Conservation (phyloP, 495 filamentous ascomycete species). For the Apiosordaria backusii region DNA sequence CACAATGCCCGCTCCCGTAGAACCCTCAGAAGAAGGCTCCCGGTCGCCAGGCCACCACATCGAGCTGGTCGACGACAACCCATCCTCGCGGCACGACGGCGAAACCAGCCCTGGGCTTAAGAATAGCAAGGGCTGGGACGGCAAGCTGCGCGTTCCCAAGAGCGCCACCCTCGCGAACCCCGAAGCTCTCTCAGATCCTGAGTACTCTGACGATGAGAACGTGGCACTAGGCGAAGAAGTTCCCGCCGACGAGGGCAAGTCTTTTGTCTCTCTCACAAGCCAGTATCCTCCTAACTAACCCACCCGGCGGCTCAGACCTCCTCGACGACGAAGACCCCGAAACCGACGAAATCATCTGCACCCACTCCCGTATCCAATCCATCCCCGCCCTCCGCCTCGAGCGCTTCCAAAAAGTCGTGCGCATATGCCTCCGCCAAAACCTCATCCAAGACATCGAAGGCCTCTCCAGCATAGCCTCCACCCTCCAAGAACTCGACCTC, state of each 20-base stretch:
- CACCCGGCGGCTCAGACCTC: conserved; percentile 39
- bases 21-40: conserved; percentile 30
- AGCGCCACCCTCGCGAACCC: conserved; percentile 63
- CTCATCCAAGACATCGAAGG: conserved; percentile 73
- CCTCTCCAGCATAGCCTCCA: conserved; percentile 58
- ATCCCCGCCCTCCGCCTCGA: conserved; percentile 75
- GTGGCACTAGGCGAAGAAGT: conserved; percentile 73
- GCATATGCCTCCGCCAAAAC: conserved; percentile 93
- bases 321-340: conserved; percentile 51
- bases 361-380: conserved; percentile 78
- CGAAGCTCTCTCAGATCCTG: conserved; percentile 74
- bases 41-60: conserved; percentile 39
- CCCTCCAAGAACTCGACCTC: conserved; percentile 80
- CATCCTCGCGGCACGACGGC: conserved; percentile 39
- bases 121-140: conserved; percentile 86
- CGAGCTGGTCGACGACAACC: conserved; percentile 40
- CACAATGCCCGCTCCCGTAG: conserved; percentile 36
- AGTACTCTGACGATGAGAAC: conserved; percentile 78
- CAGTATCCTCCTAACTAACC: not conserved
- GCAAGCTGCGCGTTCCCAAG: conserved; percentile 75
- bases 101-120: conserved; percentile 42
- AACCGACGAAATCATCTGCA: conserved; percentile 80
- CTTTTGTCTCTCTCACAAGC: conserved; percentile 39
- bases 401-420: conserved; percentile 72
- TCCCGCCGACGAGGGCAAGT: conserved; percentile 65